Evolutionary conservation across 306 rosid species (phyloP).

Genomic region (Acmispon strigosus): DNA sequence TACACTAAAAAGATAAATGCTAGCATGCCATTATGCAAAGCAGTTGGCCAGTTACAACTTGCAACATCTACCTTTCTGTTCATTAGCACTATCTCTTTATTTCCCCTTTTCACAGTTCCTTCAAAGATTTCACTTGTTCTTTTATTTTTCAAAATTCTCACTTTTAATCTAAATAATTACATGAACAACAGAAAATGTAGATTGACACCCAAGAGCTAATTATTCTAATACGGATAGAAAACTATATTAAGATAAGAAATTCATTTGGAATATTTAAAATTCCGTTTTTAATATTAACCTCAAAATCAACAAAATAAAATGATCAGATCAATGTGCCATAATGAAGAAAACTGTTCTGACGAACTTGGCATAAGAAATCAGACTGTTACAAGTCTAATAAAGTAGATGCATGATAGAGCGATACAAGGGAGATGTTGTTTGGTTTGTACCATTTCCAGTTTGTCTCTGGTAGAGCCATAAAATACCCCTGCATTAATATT

Average conservation of each 20-base stretch:
- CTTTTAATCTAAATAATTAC: neutral
- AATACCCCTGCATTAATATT: conserved; percentile 42
- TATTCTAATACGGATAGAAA: neutral
- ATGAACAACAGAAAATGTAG: neutral
- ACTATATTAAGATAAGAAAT: neutral
- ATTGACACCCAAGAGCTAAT: neutral
- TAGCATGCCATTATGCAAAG: neutral
- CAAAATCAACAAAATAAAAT: neutral
- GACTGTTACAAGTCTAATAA: neutral
- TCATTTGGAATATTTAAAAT: neutral
- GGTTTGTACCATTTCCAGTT: conserved; percentile 49
- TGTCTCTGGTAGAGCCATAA: conserved; percentile 45
- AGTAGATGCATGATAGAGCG: neutral
- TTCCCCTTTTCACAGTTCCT: neutral
- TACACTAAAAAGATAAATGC: neutral
- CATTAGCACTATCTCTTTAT: neutral
- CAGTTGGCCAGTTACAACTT: neutral
- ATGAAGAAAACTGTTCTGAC: neutral
- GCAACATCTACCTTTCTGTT: too few species aligned
- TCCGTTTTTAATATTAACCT: neutral
- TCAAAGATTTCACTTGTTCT: neutral
- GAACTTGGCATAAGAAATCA: too few species aligned
- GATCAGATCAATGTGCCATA: neutral
- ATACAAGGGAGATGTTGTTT: neutral
- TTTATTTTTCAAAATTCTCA: neutral